Base-by-base conservation (phyloP, 2,329 filamentous ascomycete species). In the Parasarocladium wereldwijsianum region DNA sequence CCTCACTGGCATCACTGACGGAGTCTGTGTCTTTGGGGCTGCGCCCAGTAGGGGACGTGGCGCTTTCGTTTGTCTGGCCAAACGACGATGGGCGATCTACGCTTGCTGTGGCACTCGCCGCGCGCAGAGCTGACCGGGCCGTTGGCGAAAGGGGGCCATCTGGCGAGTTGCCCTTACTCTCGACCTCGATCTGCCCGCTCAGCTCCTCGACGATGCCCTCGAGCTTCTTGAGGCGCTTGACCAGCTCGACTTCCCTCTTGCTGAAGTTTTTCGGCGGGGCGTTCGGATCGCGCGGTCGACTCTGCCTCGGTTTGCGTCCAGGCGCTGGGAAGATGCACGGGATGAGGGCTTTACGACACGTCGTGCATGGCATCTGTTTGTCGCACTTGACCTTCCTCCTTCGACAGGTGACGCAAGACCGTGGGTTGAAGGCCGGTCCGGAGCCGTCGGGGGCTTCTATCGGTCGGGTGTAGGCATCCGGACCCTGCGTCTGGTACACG, bases 291-390 rank as follows among this genome's bases (percentile, higher is more conserved):
- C 76, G 79, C 17, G 64, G 59, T 12, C 75, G 65, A 36, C 68
- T 64, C 40, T 78, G 74, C 24, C 78, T 63, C 8, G 77, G 78
- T 5, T 78, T 77, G 32, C 79, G 66, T 8, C 78, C 79, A 1
- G 79, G 79, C 3, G 76, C 74, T 2, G 79, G 79, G 45, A 81
- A 85, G 28, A 82, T 57, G 49, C 79, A 85, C 40, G 76, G 68
- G 34, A 78, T 78, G 41, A 74, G 59, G 23, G 75, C 76, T 38
- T 76, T 70, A 24, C 68, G 67, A 49, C 79, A 85, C 49, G 85
- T 84, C 42, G 71, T 71, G 50, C 79, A 85, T 11, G 78, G 76
- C 59, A 81, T 71, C 43, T 70, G 64, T 57, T 84, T 84, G 57
- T 85, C 76, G 60, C 79, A 85, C 43, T 77, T 76, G 32, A 85